Base-by-base conservation (phyloP, 306 rosid genomes). In the Castanea mollissima region DNA sequence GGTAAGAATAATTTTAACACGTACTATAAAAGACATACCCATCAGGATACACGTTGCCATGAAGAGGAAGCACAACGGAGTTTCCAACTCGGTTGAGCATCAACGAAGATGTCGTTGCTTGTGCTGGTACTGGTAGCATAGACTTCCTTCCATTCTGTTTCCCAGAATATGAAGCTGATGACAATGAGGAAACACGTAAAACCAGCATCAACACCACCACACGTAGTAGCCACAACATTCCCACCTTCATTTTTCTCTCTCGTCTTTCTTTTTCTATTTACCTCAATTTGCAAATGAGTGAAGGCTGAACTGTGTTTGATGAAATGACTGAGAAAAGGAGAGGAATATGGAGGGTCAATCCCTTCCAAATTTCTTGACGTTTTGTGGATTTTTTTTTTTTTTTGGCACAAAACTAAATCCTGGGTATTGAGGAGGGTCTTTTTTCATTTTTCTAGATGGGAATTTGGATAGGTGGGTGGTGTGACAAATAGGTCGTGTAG, bases 41-140 rank as follows among this genome's bases (percentile, higher is more conserved):
- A 52, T 86, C 78, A 73, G 98, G 98, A 83, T 85, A 94, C 62
- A 94, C 97, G 57, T 94, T 94, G 46, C 97, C 97, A 21, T 86
- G 83, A 82, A 91, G 72, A 0, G 92, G 92, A 79, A 94, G 63
- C 38, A 92, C 87, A 80, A 94, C 11, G 35, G 97, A 94, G 62
- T 97, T 88, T 21, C 92, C 90, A 67, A 70, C 74, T 76, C 84
- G 83, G 29, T 81, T 83, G 62, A 82, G 56, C 77, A 71, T 77
- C 76, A 84, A 76, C 41, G 97, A 74, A 31, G 92, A 84, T 29
- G 84, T 49, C 57, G 86, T 38, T 27, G 46, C 46, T 12, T 49
- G 16, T 13, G 54, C 16, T 49, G 54, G 5, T 49, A 49, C 16
- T 65, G 90, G 82, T 16, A 49, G 60, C 68, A 79, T 55, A 29